Evolutionary conservation across 2,329 filamentous ascomycete species (phyloP).

Genomic region (Diplodia sapinea): DNA sequence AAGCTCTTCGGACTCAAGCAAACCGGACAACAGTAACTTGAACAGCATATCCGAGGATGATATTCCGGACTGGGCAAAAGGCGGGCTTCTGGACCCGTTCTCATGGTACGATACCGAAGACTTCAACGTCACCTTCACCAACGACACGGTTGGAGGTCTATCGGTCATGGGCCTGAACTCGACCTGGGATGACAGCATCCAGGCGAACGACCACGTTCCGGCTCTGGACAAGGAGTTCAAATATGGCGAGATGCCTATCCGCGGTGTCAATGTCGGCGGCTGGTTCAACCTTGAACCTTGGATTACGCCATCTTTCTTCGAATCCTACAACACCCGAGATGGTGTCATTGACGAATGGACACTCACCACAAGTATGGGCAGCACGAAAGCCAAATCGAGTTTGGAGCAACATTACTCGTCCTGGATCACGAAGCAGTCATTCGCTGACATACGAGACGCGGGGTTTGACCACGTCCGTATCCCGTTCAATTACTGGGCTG

Average conservation of each 20-base stretch:
- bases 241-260: constrained; percentile 78
- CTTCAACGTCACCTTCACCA: constrained; percentile 95
- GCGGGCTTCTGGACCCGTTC: constrained; percentile 84
- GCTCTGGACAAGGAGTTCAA: constrained; percentile 77
- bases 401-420: constrained; percentile 92
- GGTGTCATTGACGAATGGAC: constrained; percentile 88
- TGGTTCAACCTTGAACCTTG: constrained; percentile 96
- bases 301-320: constrained; percentile 91
- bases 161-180: constrained; percentile 87
- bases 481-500: constrained; percentile 93
- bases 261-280: constrained; percentile 90
- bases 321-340: constrained; percentile 64
- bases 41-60: constrained; percentile 51
- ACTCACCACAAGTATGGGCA: constrained; percentile 72
- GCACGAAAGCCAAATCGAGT: constrained; percentile 62
- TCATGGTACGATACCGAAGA: constrained; percentile 88
- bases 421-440: constrained; percentile 84
- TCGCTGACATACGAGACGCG: constrained; percentile 81
- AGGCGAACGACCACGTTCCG: constrained; percentile 80
- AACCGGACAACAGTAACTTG: constrained; percentile 54
- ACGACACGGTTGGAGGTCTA: constrained; percentile 81
- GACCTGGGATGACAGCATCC: constrained; percentile 81
- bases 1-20: constrained; percentile 35
- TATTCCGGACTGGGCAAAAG: constrained; percentile 66
- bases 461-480: constrained; percentile 98